phyloP scores from a whole-genome alignment of 148 eudicot genomes.

The Agrostemma githago region DNA sequence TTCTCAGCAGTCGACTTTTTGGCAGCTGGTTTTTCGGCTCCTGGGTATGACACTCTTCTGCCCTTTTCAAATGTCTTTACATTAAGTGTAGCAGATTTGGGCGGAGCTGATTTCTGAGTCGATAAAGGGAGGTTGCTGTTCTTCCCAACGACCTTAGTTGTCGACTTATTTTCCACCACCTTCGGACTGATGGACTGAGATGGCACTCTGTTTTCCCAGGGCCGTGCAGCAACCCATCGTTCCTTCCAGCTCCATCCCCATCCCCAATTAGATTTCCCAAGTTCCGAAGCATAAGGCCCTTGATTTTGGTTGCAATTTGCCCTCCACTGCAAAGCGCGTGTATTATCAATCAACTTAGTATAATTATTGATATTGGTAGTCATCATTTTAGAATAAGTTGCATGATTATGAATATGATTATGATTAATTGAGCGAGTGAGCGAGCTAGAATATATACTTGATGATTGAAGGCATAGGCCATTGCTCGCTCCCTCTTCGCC shows the following conservation, averaged over 20 bases:
- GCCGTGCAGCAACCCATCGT: constrained; percentile 92
- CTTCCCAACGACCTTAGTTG: constrained; percentile 29
- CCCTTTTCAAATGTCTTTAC: constrained; percentile 45
- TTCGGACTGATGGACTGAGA: constrained; percentile 40
- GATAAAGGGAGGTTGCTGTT: constrained; percentile 26
- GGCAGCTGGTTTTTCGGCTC: constrained; percentile 33
- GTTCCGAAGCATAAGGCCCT: constrained; percentile 51
- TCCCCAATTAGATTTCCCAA: constrained; percentile 80
- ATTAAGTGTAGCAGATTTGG: constrained; percentile 37
- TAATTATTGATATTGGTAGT: not conserved
- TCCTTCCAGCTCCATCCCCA: constrained; percentile 99
- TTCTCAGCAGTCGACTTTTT: constrained; percentile 19
- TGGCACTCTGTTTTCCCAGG: constrained; percentile 77
- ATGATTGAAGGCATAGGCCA: constrained; percentile 96
- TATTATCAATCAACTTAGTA: too few species aligned
- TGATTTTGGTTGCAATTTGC: constrained; percentile 51
- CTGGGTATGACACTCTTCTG: constrained; percentile 59
- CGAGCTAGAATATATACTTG: constrained; percentile 43
- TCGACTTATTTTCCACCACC: constrained; percentile 28
- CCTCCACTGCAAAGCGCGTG: constrained; percentile 55
- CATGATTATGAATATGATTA: not conserved
- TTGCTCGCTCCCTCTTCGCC: constrained; percentile 76
- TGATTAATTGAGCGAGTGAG: not conserved
- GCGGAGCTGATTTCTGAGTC: constrained; percentile 33
- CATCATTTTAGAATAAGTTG: not conserved